Evolutionary conservation across 371 early-diverging fungal species (phyloP).

Genomic region (Nematocida major): DNA sequence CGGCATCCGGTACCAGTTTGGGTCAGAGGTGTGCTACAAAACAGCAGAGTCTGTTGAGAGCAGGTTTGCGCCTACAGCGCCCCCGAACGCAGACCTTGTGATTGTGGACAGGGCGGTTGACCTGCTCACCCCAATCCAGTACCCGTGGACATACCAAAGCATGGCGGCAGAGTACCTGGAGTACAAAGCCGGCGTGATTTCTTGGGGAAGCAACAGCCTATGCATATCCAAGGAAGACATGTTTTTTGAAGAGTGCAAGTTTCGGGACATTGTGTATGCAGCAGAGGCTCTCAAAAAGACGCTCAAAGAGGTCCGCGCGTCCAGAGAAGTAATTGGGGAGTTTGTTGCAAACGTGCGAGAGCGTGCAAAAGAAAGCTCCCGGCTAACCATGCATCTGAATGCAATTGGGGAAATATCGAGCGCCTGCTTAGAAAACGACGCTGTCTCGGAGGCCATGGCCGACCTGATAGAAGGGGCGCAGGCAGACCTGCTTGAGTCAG

Average conservation of each 20-base stretch:
- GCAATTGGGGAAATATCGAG: slow-evolving; percentile 56
- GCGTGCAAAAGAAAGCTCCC: slow-evolving; percentile 35
- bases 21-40: slow-evolving; percentile 22
- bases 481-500: neutral
- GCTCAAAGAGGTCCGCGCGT: slow-evolving; percentile 48
- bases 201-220: slow-evolving; percentile 65
- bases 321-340: slow-evolving; percentile 54
- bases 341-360: slow-evolving; percentile 58
- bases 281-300: slow-evolving; percentile 44
- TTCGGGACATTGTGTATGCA: slow-evolving; percentile 50
- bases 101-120: slow-evolving; percentile 87
- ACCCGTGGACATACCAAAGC: slow-evolving; percentile 96
- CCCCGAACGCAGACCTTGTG: slow-evolving; percentile 66
- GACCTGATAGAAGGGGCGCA: slow-evolving; percentile 34
- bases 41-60: neutral
- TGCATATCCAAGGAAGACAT: slow-evolving; percentile 53
- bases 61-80: neutral
- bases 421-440: slow-evolving; percentile 47
- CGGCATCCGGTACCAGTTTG: slow-evolving; percentile 43
- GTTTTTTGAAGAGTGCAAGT: slow-evolving; percentile 60
- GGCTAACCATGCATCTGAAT: slow-evolving; percentile 55
- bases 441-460: slow-evolving; percentile 45
- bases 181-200: slow-evolving; percentile 82
- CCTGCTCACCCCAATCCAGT: slow-evolving; percentile 84
- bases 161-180: slow-evolving; percentile 91